Conservation (phyloP, 2,329 filamentous ascomycete genomes). For the Exophiala mesophila region DNA sequence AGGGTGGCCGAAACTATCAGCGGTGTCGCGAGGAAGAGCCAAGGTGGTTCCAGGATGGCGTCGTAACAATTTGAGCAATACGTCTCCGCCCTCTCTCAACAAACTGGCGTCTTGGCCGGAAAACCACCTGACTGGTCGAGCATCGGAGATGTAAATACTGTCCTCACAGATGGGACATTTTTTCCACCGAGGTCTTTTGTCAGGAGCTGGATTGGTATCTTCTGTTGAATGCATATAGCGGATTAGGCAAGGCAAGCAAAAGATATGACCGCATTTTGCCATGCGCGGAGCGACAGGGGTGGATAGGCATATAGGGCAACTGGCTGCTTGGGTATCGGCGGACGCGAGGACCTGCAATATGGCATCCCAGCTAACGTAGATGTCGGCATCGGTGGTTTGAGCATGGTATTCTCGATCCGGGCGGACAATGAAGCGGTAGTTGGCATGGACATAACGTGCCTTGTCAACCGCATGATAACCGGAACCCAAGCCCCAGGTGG, state of each 20-base stretch:
- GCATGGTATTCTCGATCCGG: conserved; percentile 72
- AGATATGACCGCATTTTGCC: conserved; percentile 96
- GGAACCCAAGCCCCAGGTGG: conserved; percentile 79
- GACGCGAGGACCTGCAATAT: conserved; percentile 91
- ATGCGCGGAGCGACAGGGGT: conserved; percentile 91
- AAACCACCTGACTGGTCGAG: conserved; percentile 85
- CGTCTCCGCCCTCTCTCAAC: conserved; percentile 78
- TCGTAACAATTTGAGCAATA: conserved; percentile 81
- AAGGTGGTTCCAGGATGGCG: conserved; percentile 75
- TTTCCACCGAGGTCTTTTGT: conserved; percentile 76
- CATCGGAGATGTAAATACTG: conserved; percentile 84
- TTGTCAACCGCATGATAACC: conserved; percentile 90
- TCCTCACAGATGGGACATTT: conserved; percentile 97
- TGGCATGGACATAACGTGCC: conserved; percentile 86
- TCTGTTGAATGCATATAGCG: conserved; percentile 91
- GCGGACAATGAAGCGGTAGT: conserved; percentile 93
- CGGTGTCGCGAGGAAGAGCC: conserved; percentile 77
- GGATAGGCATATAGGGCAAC: conserved; percentile 91
- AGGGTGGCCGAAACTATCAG: conserved; percentile 61
- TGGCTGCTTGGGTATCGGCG: conserved; percentile 77
- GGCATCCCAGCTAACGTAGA: conserved; percentile 83
- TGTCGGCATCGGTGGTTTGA: conserved; percentile 80
- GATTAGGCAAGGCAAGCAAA: conserved; percentile 87
- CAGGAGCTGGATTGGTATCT: conserved; percentile 54
- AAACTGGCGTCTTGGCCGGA: conserved; percentile 77